These are phyloP conservation scores for Wallacemonas rigidus DNA, from an alignment of 208 protist genomes.

Conservation along the genomic window DNA sequence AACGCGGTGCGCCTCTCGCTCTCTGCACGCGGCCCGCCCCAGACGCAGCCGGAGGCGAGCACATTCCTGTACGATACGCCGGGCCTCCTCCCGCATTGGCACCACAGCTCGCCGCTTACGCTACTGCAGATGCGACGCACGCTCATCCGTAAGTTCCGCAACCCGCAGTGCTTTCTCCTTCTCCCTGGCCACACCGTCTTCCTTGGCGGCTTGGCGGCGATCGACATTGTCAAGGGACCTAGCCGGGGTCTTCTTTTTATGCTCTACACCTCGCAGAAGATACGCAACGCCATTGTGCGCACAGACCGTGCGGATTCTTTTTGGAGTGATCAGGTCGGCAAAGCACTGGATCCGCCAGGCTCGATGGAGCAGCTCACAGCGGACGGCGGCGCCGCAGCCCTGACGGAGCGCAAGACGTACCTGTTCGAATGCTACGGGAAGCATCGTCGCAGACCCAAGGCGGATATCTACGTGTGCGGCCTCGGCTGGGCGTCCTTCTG, in stretches of 20 bases:
- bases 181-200: slow-evolving; percentile 85
- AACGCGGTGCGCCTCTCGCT: slow-evolving; percentile 80
- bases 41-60: neutral
- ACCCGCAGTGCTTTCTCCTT: slow-evolving; percentile 87
- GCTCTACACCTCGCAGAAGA: slow-evolving; percentile 90
- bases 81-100: slow-evolving; percentile 88
- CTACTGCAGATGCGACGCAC: slow-evolving; percentile 89
- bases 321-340: slow-evolving; percentile 86
- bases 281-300: slow-evolving; percentile 73
- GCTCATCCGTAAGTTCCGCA: slow-evolving; percentile 84
- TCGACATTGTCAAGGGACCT: slow-evolving; percentile 85
- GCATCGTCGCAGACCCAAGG: slow-evolving; percentile 81
- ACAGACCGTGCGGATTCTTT: slow-evolving; percentile 77
- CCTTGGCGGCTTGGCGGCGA: slow-evolving; percentile 77
- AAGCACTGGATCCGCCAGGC: slow-evolving; percentile 72
- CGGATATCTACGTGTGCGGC: slow-evolving; percentile 90
- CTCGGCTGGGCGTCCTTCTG: slow-evolving; percentile 89
- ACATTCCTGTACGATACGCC: slow-evolving; percentile 90
- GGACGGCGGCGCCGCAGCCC: slow-evolving; percentile 27
- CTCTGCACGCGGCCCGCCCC: neutral
- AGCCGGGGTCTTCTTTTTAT: slow-evolving; percentile 79
- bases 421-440: slow-evolving; percentile 88
- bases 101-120: slow-evolving; percentile 76
- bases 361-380: slow-evolving; percentile 73
- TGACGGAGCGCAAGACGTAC: slow-evolving; percentile 79